Percentiles rank a stretch among this genome's conserved stretches.
Evolutionary conservation across 2,329 filamentous ascomycete species (phyloP).

Genomic region (Fonsecaea monophora): DNA sequence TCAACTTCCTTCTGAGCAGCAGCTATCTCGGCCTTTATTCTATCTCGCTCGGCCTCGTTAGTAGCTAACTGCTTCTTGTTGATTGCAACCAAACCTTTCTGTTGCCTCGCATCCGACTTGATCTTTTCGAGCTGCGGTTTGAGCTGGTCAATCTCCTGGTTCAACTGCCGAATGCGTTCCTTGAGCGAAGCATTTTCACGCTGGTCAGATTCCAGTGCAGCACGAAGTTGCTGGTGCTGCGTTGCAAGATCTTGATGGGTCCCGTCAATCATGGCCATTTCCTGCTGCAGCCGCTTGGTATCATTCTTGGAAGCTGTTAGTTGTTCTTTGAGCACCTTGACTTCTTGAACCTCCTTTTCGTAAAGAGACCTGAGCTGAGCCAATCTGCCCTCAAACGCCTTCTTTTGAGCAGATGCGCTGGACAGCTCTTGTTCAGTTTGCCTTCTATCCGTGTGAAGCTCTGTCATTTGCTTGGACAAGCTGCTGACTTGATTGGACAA

Average conservation of each 20-base stretch:
- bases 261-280: constrained; percentile 82
- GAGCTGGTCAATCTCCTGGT: constrained; percentile 79
- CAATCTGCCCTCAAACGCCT: constrained; percentile 87
- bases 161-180: constrained; percentile 83
- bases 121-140: constrained; percentile 94
- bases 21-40: constrained; percentile 79
- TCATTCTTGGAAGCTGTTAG: constrained; percentile 77
- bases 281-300: constrained; percentile 81
- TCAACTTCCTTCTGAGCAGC: constrained; percentile 68
- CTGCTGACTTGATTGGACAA: constrained; percentile 94
- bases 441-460: constrained; percentile 81
- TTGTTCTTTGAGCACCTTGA: constrained; percentile 83
- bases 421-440: constrained; percentile 81
- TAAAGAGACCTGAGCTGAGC: constrained; percentile 86
- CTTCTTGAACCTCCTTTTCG: constrained; percentile 89
- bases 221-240: constrained; percentile 77
- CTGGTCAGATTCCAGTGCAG: constrained; percentile 82
- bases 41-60: constrained; percentile 86
- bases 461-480: constrained; percentile 90
- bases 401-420: constrained; percentile 83
- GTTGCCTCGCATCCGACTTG: constrained; percentile 87
- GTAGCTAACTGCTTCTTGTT: constrained; percentile 97
- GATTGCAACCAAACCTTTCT: constrained; percentile 95
- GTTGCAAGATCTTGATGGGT: constrained; percentile 79
- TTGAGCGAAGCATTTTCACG: constrained; percentile 86